A percentile compares a stretch with the other conserved stretches of the same genome.
phyloP scores from a whole-genome alignment of 495 filamentous ascomycete species.

The Neohortaea acidophila region DNA sequence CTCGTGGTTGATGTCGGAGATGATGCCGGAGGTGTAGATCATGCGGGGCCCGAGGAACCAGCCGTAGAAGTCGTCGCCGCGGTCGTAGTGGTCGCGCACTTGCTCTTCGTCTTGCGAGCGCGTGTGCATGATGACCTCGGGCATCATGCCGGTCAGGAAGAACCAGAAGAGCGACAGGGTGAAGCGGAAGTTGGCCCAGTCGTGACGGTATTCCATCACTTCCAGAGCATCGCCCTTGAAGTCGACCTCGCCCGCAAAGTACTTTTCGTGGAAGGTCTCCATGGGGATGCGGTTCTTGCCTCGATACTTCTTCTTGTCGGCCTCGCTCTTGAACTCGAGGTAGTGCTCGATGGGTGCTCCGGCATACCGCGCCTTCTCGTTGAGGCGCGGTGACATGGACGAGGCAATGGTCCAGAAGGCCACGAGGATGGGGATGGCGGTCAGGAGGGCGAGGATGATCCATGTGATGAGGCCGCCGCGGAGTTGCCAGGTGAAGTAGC shows the following conservation, averaged over 20 bases:
- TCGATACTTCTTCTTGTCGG: constrained; percentile 54
- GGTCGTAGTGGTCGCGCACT: constrained; percentile 75
- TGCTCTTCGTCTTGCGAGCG: constrained; percentile 75
- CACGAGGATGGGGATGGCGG: constrained; percentile 50
- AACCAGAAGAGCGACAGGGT: constrained; percentile 53
- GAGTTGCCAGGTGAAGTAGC: constrained; percentile 50
- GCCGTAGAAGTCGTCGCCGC: constrained; percentile 75
- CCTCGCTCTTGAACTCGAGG: constrained; percentile 64
- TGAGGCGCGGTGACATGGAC: constrained; percentile 52
- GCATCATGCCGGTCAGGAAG: constrained; percentile 56
- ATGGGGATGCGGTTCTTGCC: constrained; percentile 71
- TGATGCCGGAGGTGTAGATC: constrained; percentile 77
- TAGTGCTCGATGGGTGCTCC: constrained; percentile 74
- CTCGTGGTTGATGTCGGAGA: constrained; percentile 58
- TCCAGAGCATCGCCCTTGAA: constrained; percentile 76
- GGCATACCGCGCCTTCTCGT: constrained; percentile 60
- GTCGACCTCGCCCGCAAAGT: constrained; percentile 70
- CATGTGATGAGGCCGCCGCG: constrained; percentile 57
- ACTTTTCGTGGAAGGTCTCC: constrained; percentile 80
- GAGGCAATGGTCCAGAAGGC: constrained; percentile 58
- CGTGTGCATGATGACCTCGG: constrained; percentile 66
- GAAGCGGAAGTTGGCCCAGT: constrained; percentile 76
- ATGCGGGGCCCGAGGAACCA: constrained; percentile 85
- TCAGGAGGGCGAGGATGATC: constrained; percentile 53
- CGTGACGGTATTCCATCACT: constrained; percentile 67